Base-by-base conservation (phyloP, 345 rosid genomes). In the Ceriops tagal region DNA sequence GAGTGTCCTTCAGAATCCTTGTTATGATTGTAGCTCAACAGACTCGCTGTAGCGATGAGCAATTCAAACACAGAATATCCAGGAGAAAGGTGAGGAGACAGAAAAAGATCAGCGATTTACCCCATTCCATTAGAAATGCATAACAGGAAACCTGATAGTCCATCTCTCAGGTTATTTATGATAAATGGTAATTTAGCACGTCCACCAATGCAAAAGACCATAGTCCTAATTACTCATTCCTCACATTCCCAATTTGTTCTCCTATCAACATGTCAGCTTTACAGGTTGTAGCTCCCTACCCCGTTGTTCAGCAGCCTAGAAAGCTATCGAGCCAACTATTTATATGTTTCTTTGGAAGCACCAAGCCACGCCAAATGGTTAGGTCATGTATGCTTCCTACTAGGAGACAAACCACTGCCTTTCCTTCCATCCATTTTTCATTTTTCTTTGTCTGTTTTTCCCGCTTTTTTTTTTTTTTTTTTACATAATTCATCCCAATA, bases 181-280 rank as follows among this genome's bases (percentile, higher is more conserved):
- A 30, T 65, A 21, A 27, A 34, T 37, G 18, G 62, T 62, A 73
- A 67, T 61, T 67, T 31, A 74, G 37, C 64, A 57, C 22, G 73
- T 49, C 68, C 21, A 34, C 18, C 57, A 70, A 64, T 65, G 73
- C 60, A 34, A 53, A 65, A 67, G 35, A n/a, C 37, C 65, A 51
- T 27, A 53, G 34, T 28, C 78, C 70, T 64, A 75, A 59, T 61
- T 75, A 75, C 71, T 62, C 66, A 58, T 69, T 65, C 60, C 53
- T n/a, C 37, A 22, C 28, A 65, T 58, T 69, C 64, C 74, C 70
- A 53, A 52, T 52, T 58, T 59, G 71, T 68, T 74, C 78, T 58
- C 73, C 69, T 21, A 73, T 70, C 74, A 66, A 52, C 58, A 63
- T 67, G 76, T 79, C 79, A 79, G 79, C 82, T 79, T 79, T 75